Conservation (phyloP, 2,329 filamentous ascomycete genomes). For the Capronia americana region DNA sequence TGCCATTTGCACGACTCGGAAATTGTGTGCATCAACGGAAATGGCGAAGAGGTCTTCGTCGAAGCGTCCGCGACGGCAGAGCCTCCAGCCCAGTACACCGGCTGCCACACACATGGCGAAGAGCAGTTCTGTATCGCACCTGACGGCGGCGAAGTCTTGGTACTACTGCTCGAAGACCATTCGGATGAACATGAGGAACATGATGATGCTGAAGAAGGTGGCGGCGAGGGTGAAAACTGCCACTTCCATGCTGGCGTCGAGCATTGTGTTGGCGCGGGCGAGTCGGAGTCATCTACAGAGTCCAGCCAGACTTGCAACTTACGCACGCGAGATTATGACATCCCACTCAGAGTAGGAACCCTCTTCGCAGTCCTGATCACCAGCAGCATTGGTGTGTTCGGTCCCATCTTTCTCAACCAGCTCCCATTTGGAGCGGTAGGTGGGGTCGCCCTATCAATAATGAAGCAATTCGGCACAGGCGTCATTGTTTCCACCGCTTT, state of each 20-base stretch:
- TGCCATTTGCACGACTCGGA: slow-evolving; percentile 58
- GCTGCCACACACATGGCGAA: slow-evolving; percentile 67
- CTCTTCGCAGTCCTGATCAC: slow-evolving; percentile 74
- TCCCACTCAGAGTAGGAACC: slow-evolving; percentile 71
- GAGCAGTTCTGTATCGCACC: slow-evolving; percentile 56
- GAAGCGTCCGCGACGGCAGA: slow-evolving; percentile 58
- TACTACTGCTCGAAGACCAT: background rate
- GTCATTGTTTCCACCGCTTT: slow-evolving; percentile 51
- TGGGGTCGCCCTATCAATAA: slow-evolving; percentile 62
- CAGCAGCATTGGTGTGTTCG: slow-evolving; percentile 71
- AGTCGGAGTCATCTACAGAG: slow-evolving; percentile 41
- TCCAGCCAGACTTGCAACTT: slow-evolving; percentile 50
- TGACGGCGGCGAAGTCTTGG: background rate
- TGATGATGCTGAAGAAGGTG: slow-evolving; percentile 44
- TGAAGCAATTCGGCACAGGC: slow-evolving; percentile 65
- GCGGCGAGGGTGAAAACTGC: slow-evolving; percentile 57
- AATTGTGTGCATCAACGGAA: slow-evolving; percentile 44
- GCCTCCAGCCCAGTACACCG: slow-evolving; percentile 67
- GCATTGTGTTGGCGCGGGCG: slow-evolving; percentile 57
- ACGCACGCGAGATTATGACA: slow-evolving; percentile 62
- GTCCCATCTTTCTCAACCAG: slow-evolving; percentile 68
- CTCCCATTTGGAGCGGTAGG: slow-evolving; percentile 60
- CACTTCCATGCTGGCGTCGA: slow-evolving; percentile 79
- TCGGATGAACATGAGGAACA: background rate
- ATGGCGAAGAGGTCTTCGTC: slow-evolving; percentile 48